Evolutionary conservation across 2,329 filamentous ascomycete species (phyloP), one percentile per base, ranked within the genome.

Genomic region (Talaromyces amestolkiae): DNA sequence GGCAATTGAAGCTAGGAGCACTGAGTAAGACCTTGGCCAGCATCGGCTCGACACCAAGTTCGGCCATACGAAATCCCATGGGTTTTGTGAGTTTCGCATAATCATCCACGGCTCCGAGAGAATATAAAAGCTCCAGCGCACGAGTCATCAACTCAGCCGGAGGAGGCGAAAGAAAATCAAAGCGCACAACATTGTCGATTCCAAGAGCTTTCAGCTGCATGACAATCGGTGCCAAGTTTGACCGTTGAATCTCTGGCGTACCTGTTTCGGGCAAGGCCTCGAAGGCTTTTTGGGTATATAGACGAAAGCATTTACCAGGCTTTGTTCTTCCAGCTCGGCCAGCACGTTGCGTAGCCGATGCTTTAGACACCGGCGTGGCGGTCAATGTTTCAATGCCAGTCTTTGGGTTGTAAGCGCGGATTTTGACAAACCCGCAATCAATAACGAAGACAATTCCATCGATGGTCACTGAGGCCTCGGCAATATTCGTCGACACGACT

Each of bases 401-500:
- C 17, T 76, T 83, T 0, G 94, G 92, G 70, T 96, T 90, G 78
- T 92, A 98, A 7, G 91, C 90, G 45, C 93, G 87, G 22, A 97
- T 82, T 76, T 98, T 98, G 69, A 96, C 93, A 74, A 92, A 97
- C 1, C 95, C 95, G 62, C 87, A 89, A 76, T 99, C 95, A 59
- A 98, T 82, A 6, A 99, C 94, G 73, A 92, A 96, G 63, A 93
- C 89, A 67, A 98, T 93, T 2, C 92, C 93, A 62, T 95, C 89
- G 64, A 98, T 96, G 17, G 95, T 98, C 51, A 99, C 90, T 1
- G 92, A 97, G 4, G 95, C 94, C 81, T 99, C 95, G 13, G 95
- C 93, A 69, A 98, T 97, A 75, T 98, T 98, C 66, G 95, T 98
- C 3, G 92, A 90, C 69, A 97, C 89, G 41, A 99, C 91, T 45